Base-by-base conservation (phyloP, 73 alveolate genomes). In the Paramecium caudatum region DNA sequence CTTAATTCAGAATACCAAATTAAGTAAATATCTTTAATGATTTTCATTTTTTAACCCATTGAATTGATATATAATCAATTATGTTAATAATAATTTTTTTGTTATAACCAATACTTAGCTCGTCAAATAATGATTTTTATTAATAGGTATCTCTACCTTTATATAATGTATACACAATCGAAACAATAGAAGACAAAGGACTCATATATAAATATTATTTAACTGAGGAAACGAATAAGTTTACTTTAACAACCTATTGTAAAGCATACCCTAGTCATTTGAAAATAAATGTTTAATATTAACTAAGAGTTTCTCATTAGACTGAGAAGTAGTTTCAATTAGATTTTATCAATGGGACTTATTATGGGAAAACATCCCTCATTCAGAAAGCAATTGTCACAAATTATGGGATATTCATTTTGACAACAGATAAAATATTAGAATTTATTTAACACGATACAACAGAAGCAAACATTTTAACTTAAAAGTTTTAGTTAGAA, bases 21-120 rank as follows among this genome's bases (percentile, higher is more conserved):
- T 74, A 16, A 74, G 27, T 21, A 74, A 74, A 21, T 47, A 74
- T 74, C 34, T 65, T 17, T 32, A n/a, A 65, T 65, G 80, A 55
- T 55, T 10, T 16, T 27, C 30, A 27, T 27, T 55, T 27, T 55
- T 21, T 27, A 55, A 55, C 17, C 80, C 23, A 27, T 27, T 55
- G 23, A 27, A 55, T 55, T 23, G 10, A 55, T 21, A 55, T 27
- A 55, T n/a, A n/a, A n/a, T n/a, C n/a, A n/a, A n/a, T n/a, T n/a
- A n/a, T n/a, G n/a, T n/a, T n/a, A n/a, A n/a, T n/a, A n/a, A n/a
- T n/a, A n/a, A n/a, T n/a, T n/a, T n/a, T n/a, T n/a, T n/a, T n/a
- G n/a, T n/a, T n/a, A n/a, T n/a, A n/a, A n/a, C n/a, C n/a, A n/a
- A n/a, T n/a, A n/a, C n/a, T n/a, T n/a, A n/a, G n/a, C n/a, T n/a